Conservation (phyloP, 2,329 filamentous ascomycete species). For the Graphium sp. region DNA sequence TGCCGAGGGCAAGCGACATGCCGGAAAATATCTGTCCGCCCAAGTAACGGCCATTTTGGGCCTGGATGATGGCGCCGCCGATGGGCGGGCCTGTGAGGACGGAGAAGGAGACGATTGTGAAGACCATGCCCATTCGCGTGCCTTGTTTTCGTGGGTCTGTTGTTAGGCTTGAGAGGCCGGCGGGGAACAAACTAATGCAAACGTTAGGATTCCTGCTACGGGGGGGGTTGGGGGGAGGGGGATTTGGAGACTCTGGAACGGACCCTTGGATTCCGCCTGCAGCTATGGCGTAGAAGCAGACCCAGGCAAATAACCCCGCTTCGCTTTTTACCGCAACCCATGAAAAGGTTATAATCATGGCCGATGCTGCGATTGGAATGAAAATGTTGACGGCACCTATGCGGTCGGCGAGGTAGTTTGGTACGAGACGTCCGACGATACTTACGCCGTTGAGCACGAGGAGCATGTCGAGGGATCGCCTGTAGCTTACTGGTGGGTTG, state of each 20-base stretch:
- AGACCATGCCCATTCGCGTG: conserved; percentile 40
- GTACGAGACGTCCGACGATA: conserved; percentile 36
- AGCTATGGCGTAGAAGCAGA: conserved; percentile 44
- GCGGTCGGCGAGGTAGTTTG: conserved; percentile 39
- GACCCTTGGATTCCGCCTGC: conserved; percentile 43
- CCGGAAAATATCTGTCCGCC: conserved; percentile 33
- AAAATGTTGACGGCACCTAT: conserved; percentile 44
- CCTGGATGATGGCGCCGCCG: conserved; percentile 28
- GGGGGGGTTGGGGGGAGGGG: too few species aligned
- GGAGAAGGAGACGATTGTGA: conserved; percentile 35
- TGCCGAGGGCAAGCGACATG: conserved; percentile 21
- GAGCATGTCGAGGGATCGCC: conserved; percentile 39
- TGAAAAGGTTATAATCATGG: conserved; percentile 26
- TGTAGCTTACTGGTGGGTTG: conserved; percentile 20
- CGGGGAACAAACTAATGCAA: conserved; percentile 50
- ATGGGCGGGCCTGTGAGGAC: conserved; percentile 34
- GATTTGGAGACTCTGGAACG: too few species aligned
- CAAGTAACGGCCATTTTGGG: conserved; percentile 19
- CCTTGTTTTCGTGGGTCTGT: conserved; percentile 32
- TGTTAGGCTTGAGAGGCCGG: conserved; percentile 25
- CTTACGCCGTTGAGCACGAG: conserved; percentile 50
- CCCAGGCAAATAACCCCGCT: conserved; percentile 41
- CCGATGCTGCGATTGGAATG: conserved; percentile 24
- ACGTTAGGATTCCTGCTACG: too few species aligned
- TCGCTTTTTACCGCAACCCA: conserved; percentile 40